Evolutionary conservation across 768 basidiomycete species (phyloP).

Genomic region (Nidularia pulvinata): DNA sequence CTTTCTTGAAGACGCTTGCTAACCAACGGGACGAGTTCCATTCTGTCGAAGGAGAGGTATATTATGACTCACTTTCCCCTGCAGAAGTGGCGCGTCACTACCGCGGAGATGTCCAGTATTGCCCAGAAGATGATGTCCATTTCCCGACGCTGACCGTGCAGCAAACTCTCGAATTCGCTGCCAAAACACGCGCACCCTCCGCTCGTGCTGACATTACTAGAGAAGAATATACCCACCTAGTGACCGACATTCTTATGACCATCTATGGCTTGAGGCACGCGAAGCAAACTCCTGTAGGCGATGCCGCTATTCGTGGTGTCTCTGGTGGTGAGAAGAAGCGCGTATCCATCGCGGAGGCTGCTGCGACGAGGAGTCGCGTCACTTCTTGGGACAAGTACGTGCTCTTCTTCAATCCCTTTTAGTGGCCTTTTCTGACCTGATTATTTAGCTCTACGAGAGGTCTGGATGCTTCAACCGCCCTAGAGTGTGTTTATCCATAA

Average conservation of each 20-base stretch:
- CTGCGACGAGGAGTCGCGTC: conserved; percentile 57
- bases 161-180: conserved; percentile 73
- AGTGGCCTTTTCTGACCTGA: too few relatives aligned
- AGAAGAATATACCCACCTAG: conserved; percentile 35
- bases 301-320: conserved; percentile 74
- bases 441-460: conserved; percentile 61
- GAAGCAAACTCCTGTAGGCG: conserved; percentile 73
- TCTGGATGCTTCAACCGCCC: conserved; percentile 67
- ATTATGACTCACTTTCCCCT: conserved; percentile 77
- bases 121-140: conserved; percentile 85
- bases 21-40: conserved; percentile 75
- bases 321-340: conserved; percentile 82
- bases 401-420: not conserved
- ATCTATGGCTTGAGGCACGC: conserved; percentile 80
- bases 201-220: conserved; percentile 44
- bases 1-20: conserved; percentile 79
- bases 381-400: conserved; percentile 68
- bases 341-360: conserved; percentile 70
- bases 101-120: conserved; percentile 82
- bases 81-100: conserved; percentile 61
- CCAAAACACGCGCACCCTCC: conserved; percentile 65
- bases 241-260: conserved; percentile 58
- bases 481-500: conserved; percentile 12
- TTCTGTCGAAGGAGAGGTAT: conserved; percentile 66
- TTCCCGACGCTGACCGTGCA: conserved; percentile 86